Evolutionary conservation across 805 yeast genomes (phyloP).

Genomic region (Metschnikowia shivogae): DNA sequence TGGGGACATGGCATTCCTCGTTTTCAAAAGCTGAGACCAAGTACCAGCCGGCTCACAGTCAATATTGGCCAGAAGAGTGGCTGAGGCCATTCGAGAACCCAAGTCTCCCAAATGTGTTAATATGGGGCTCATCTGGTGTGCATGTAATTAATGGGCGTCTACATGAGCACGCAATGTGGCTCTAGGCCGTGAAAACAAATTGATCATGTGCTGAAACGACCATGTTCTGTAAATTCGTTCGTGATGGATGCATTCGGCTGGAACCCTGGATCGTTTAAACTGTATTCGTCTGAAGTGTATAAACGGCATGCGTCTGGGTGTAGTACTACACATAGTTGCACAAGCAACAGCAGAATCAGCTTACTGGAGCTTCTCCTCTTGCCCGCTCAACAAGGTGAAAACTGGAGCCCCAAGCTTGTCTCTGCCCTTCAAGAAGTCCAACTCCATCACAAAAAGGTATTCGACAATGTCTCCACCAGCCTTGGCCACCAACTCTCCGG

Average conservation of each 20-base stretch:
- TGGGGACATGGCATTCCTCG: slow-evolving; percentile 62
- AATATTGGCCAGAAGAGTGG: too few species aligned
- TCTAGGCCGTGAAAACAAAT: too few species aligned
- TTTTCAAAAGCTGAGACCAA: slow-evolving; percentile 51
- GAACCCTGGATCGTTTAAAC: neutral
- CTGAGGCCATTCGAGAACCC: too few species aligned
- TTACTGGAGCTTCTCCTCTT: slow-evolving; percentile 47
- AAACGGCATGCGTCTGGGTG: neutral
- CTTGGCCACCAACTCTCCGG: slow-evolving; percentile 73
- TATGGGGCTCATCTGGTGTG: too few species aligned
- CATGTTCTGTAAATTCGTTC: too few species aligned
- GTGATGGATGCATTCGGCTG: too few species aligned
- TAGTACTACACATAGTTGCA: too few species aligned
- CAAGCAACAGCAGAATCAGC: neutral
- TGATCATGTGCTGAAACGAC: too few species aligned
- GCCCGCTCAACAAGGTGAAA: slow-evolving; percentile 86
- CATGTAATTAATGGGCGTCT: too few species aligned
- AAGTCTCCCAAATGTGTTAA: too few species aligned
- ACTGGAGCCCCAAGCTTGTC: slow-evolving; percentile 80
- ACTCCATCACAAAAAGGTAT: slow-evolving; percentile 87
- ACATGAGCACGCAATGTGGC: too few species aligned
- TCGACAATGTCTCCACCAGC: slow-evolving; percentile 72
- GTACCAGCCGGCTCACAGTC: neutral
- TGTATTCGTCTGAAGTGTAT: neutral
- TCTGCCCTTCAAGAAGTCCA: slow-evolving; percentile 92